Evolutionary conservation across 495 filamentous ascomycete species (phyloP).

Genomic region (Annulohypoxylon bovei): DNA sequence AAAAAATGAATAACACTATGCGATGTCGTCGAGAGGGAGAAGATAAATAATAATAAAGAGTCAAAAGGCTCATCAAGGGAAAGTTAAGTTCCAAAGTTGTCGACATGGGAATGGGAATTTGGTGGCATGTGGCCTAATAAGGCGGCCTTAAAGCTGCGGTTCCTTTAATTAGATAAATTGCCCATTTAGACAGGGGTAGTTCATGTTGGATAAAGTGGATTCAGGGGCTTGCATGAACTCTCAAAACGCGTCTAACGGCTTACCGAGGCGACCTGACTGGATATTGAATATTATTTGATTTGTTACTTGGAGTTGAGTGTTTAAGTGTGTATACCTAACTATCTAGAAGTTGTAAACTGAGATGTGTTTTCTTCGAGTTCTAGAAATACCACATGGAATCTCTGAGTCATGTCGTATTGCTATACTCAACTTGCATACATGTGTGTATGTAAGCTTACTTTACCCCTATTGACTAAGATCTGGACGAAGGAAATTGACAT

Average conservation of each 20-base stretch:
- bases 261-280: conserved; percentile 39
- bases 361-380: too few species aligned
- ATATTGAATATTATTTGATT: conserved; percentile 8
- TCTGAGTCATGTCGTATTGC: background rate
- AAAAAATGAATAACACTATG: conserved; percentile 4
- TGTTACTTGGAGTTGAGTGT: background rate
- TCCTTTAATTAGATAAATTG: conserved; percentile 43
- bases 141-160: conserved; percentile 17
- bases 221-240: conserved; percentile 42
- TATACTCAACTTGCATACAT: background rate
- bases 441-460: background rate
- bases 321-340: background rate
- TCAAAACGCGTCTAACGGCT: conserved; percentile 36
- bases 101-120: conserved; percentile 19
- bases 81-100: conserved; percentile 6
- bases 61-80: conserved; percentile 5
- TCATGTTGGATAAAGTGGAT: conserved; percentile 28
- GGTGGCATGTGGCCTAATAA: conserved; percentile 43
- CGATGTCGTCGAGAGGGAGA: conserved; percentile 12
- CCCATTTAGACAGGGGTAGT: conserved; percentile 35
- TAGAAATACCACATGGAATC: background rate
- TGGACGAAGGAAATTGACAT: background rate
- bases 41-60: background rate
- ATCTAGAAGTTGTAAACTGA: background rate
- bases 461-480: background rate